Percentiles rank a stretch among this genome's conserved stretches.
phyloP scores from a whole-genome alignment of 2,329 filamentous ascomycete genomes.

The Periglandula ipomoeae region DNA sequence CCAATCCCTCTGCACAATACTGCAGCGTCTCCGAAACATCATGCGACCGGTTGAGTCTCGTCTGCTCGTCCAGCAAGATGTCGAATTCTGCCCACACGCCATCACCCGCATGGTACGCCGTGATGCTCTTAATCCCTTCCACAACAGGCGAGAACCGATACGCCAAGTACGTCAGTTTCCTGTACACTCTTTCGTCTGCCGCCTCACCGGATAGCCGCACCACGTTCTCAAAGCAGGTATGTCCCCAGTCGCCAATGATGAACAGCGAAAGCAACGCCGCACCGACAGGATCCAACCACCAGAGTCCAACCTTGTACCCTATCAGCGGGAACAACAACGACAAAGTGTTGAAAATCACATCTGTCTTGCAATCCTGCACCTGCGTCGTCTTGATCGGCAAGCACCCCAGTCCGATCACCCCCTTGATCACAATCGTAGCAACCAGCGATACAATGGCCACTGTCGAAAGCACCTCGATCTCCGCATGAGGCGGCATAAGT shows the following conservation, averaged over 20 bases:
- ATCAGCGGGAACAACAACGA: slow-evolving; percentile 77
- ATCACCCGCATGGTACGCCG: slow-evolving; percentile 24
- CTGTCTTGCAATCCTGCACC: slow-evolving; percentile 49
- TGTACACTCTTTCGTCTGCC: slow-evolving; percentile 18
- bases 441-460: slow-evolving; percentile 43
- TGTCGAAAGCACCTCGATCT: slow-evolving; percentile 23
- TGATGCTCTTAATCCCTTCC: slow-evolving; percentile 23
- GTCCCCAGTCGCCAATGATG: slow-evolving; percentile 61
- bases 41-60: slow-evolving; percentile 20
- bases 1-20: slow-evolving; percentile 23
- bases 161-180: slow-evolving; percentile 23
- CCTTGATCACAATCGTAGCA: slow-evolving; percentile 68
- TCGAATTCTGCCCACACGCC: slow-evolving; percentile 26
- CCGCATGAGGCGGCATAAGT: slow-evolving; percentile 48
- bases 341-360: slow-evolving; percentile 82
- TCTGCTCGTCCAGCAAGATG: slow-evolving; percentile 21
- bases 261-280: slow-evolving; percentile 54
- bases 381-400: slow-evolving; percentile 72
- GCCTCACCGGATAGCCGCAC: slow-evolving; percentile 23
- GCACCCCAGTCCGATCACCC: slow-evolving; percentile 75
- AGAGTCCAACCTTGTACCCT: slow-evolving; percentile 47
- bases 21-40: slow-evolving; percentile 26
- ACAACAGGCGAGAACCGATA: slow-evolving; percentile 24
- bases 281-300: slow-evolving; percentile 58
- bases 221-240: slow-evolving; percentile 33